These are phyloP conservation scores for Coemansia aciculifera DNA, from an alignment of 192 early-diverging fungal species.

Conservation along the genomic window DNA sequence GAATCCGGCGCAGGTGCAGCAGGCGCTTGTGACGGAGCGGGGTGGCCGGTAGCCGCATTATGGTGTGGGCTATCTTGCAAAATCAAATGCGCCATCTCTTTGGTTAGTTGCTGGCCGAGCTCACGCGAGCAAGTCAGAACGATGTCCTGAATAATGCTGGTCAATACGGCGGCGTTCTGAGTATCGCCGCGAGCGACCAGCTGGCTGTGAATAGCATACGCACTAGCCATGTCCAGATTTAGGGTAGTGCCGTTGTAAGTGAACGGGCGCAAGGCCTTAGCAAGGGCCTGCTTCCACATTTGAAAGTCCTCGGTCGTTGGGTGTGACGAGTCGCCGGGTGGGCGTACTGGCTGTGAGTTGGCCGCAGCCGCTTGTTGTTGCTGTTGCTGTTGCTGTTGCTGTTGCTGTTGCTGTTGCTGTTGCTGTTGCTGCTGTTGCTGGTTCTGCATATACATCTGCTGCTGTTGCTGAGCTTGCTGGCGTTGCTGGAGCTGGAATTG, in stretches of 20 bases:
- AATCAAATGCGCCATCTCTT: constrained; percentile 13
- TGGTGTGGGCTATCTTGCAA: constrained; percentile 5
- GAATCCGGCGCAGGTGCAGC: background rate
- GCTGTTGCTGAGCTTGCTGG: constrained; percentile 5
- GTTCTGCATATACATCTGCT: constrained; percentile 17
- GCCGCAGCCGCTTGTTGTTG: constrained; percentile 7
- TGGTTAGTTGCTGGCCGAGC: background rate
- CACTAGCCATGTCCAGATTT: constrained; percentile 13
- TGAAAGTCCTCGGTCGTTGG: constrained; percentile 19
- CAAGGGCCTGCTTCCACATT: constrained; percentile 15
- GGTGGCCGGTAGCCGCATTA: background rate
- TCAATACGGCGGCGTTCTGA: constrained; percentile 4
- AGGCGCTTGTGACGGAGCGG: background rate
- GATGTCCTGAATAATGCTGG: constrained; percentile 20
- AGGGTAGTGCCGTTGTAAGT: constrained; percentile 13
- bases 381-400: constrained; percentile 16
- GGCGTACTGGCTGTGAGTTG: background rate
- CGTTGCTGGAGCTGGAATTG: constrained; percentile 14
- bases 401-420: constrained; percentile 12
- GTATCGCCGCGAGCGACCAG: constrained; percentile 16
- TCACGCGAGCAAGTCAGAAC: constrained; percentile 18
- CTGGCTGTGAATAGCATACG: constrained; percentile 7
- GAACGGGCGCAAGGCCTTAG: constrained; percentile 25
- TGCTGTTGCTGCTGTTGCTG: constrained; percentile 22
- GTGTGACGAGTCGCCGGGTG: background rate